A percentile compares a stretch with the other conserved stretches of the same genome.
phyloP scores from a whole-genome alignment of 345 rosid species.

The Microthlaspi erraticum region DNA sequence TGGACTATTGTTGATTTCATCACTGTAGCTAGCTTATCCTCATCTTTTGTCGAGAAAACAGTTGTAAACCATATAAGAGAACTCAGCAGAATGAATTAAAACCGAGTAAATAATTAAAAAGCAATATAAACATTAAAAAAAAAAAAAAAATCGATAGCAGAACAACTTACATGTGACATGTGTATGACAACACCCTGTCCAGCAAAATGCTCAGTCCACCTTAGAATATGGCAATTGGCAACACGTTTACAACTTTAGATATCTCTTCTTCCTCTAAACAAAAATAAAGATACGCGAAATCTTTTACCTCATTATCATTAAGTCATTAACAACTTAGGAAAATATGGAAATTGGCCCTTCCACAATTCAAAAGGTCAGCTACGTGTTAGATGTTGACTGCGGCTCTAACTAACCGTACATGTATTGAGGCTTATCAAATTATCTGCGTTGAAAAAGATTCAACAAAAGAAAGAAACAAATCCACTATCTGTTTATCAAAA shows the following conservation, averaged over 20 bases:
- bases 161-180: no score
- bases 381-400: background rate
- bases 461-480: no score
- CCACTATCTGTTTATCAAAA: no score
- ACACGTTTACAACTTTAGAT: constrained; percentile 16
- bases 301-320: constrained; percentile 19
- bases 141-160: no score
- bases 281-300: constrained; percentile 40
- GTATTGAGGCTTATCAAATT: no score
- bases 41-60: background rate
- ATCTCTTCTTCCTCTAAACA: constrained; percentile 16
- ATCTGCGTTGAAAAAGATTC: no score
- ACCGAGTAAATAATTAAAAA: background rate
- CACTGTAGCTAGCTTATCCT: background rate
- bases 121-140: background rate
- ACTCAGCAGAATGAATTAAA: no score
- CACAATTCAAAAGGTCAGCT: constrained; percentile 10
- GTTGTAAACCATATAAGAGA: background rate
- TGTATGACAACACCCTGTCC: constrained; percentile 13
- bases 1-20: constrained; percentile 22
- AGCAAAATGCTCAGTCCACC: constrained; percentile 6
- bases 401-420: no score
- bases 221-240: constrained; percentile 25
- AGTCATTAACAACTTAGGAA: constrained; percentile 6
- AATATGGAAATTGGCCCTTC: constrained; percentile 23